Base-by-base conservation (phyloP, 1,139 yeast genomes). In the Candida tetrigidarum region DNA sequence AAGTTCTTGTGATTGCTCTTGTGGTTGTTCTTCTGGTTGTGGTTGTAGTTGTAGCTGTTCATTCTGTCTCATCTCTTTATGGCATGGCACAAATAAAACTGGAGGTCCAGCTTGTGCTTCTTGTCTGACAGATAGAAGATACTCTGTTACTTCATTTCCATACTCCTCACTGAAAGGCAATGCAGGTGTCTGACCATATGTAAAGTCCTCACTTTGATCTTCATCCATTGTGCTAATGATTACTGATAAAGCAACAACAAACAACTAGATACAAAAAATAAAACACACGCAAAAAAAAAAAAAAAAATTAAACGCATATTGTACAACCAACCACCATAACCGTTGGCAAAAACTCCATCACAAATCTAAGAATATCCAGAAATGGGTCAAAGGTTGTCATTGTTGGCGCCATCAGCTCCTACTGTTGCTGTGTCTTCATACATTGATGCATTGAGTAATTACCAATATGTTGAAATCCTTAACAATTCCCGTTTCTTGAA, bases 351-450 rank as follows among this genome's bases (percentile, higher is more conserved):
- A n/a, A n/a, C n/a, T n/a, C n/a, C n/a, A n/a, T n/a, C n/a, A n/a
- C n/a, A n/a, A n/a, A n/a, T n/a, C n/a, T n/a, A n/a, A n/a, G n/a
- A n/a, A n/a, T n/a, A n/a, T n/a, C n/a, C n/a, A n/a, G 10, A 34
- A 22, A 91, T 92, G 97, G 97, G 97, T 14, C 90, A 89, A 15
- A 86, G 87, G 62, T 70, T 92, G 53, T 91, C 97, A 4, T 71
- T 88, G 39, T 68, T 90, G 59, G 90, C 97, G 23, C 97, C 97
- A 5, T 83, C 93, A 11, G 91, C 97, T 3, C 92, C 96, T 4
- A 88, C 97, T 1, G 89, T 93, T 56, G 97, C 96, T 10, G 77
- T 91, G 4, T 91, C 95, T 26, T 92, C 98, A 1, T 93, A 92
- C 57, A 80, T 93, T 30, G 88, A 88, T 56, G 90, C 88, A 42